Evolutionary conservation across 345 rosid genomes (phyloP).

Genomic region (Brassica carinata): DNA sequence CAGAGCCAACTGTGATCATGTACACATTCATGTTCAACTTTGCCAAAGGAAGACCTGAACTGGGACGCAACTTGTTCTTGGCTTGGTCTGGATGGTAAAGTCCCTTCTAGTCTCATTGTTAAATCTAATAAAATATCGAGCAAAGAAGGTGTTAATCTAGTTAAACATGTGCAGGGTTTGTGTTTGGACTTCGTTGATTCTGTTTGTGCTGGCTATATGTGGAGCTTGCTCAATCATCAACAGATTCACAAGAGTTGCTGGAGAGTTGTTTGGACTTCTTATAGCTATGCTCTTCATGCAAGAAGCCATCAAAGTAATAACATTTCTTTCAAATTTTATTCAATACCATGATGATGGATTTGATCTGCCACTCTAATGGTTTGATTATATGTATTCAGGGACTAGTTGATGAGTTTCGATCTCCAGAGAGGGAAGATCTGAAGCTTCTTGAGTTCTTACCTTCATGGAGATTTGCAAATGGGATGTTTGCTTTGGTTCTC

Average conservation of each 20-base stretch:
- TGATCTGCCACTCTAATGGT: conserved; percentile 1
- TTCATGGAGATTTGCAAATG: conserved; percentile 94
- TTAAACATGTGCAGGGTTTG: conserved; percentile 65
- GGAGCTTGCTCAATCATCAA: conserved; percentile 98
- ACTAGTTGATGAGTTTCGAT: conserved; percentile 80
- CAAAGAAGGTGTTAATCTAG: background rate
- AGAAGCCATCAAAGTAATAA: conserved; percentile 80
- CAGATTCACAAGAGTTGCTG: conserved; percentile 90
- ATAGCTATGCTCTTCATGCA: conserved; percentile 98
- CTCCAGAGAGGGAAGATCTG: conserved; percentile 65
- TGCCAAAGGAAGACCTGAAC: conserved; percentile 77
- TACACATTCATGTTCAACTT: conserved; percentile 94
- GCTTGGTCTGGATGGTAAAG: conserved; percentile 92
- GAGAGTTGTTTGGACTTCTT: conserved; percentile 93
- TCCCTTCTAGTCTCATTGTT: background rate
- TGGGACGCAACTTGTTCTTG: conserved; percentile 82
- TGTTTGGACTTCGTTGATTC: conserved; percentile 87
- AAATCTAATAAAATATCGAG: background rate
- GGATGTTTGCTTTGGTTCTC: conserved; percentile 92
- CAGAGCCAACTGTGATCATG: conserved; percentile 98
- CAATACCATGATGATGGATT: too few species aligned
- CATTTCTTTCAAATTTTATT: background rate
- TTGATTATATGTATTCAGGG: conserved; percentile 53
- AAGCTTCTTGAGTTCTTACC: conserved; percentile 54
- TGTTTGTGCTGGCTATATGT: conserved; percentile 71